phyloP scores from a whole-genome alignment of 768 basidiomycete species.

The Paxillus ammoniavirescens region DNA sequence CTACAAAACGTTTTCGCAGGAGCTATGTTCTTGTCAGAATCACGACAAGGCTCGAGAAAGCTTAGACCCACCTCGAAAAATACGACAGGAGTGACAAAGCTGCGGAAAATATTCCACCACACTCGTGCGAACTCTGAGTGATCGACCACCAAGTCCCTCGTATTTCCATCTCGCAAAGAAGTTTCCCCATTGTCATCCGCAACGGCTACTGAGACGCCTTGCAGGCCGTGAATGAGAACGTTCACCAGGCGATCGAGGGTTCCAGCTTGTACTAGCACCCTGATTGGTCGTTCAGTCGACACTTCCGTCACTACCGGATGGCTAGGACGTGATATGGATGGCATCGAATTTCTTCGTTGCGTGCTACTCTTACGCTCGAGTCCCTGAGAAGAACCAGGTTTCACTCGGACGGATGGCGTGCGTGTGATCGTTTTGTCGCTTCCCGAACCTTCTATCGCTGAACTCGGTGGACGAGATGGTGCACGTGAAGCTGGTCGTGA shows the following conservation, averaged over 20 bases:
- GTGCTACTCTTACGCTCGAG: constrained; percentile 77
- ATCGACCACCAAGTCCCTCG: constrained; percentile 71
- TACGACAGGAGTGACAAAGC: constrained; percentile 75
- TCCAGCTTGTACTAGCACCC: constrained; percentile 77
- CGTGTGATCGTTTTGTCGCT: constrained; percentile 47
- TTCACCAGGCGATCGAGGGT: constrained; percentile 73
- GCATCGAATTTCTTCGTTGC: constrained; percentile 73
- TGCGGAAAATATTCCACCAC: constrained; percentile 85
- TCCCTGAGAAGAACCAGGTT: constrained; percentile 63
- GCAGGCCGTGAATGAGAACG: constrained; percentile 74
- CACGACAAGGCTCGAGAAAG: background rate
- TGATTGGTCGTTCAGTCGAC: constrained; percentile 67
- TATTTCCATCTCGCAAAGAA: constrained; percentile 70
- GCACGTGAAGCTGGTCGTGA: constrained; percentile 61
- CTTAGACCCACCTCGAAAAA: constrained; percentile 72
- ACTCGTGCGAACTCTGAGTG: constrained; percentile 67
- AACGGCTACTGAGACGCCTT: constrained; percentile 74
- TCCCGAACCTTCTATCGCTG: constrained; percentile 43
- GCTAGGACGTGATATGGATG: constrained; percentile 66
- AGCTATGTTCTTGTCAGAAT: constrained; percentile 43
- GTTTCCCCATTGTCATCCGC: constrained; percentile 88
- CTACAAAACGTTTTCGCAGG: constrained; percentile 70
- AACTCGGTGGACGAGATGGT: constrained; percentile 71
- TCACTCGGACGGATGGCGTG: constrained; percentile 76
- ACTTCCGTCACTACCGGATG: constrained; percentile 59